phyloP scores from a whole-genome alignment of 257 asterid species.

The Ajuga chamaepitys region DNA sequence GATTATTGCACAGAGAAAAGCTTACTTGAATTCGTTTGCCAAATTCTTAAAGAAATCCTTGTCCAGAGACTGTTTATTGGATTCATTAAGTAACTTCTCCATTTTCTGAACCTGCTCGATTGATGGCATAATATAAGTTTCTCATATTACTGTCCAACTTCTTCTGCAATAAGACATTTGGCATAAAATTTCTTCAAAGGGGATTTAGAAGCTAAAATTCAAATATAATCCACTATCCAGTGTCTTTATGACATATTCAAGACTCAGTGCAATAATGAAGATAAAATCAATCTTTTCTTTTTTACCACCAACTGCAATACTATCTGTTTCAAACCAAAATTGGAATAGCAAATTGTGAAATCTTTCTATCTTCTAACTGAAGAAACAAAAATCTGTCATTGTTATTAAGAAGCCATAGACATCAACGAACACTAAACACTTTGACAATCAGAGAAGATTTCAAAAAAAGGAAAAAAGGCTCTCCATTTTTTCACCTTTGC shows the following conservation, averaged over 20 bases:
- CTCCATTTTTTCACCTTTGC: not conserved
- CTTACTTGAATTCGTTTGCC: slow-evolving; percentile 61
- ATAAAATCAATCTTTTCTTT: too few relatives aligned
- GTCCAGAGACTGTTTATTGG: slow-evolving; percentile 30
- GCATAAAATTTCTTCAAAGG: not conserved
- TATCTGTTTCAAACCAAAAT: not conserved
- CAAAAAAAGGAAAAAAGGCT: not conserved
- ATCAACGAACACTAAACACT: not conserved
- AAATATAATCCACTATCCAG: not conserved
- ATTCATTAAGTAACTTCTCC: slow-evolving; percentile 43
- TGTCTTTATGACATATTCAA: not conserved
- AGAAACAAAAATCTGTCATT: not conserved
- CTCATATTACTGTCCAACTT: slow-evolving; percentile 17
- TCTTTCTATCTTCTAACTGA: not conserved
- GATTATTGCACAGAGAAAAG: not conserved
- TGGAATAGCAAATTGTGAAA: not conserved
- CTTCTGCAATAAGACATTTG: slow-evolving; percentile 13
- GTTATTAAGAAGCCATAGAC: not conserved
- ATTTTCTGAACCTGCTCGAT: slow-evolving; percentile 54
- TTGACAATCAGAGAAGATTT: not conserved
- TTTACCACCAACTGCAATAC: not conserved
- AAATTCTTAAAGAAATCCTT: slow-evolving; percentile 45
- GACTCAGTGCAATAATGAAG: not conserved
- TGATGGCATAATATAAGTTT: slow-evolving; percentile 19
- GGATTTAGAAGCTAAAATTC: not conserved